Evolutionary conservation across 768 basidiomycete genomes (phyloP), one percentile per base, ranked within the genome.

Genomic region (Pisolithus orientalis): DNA sequence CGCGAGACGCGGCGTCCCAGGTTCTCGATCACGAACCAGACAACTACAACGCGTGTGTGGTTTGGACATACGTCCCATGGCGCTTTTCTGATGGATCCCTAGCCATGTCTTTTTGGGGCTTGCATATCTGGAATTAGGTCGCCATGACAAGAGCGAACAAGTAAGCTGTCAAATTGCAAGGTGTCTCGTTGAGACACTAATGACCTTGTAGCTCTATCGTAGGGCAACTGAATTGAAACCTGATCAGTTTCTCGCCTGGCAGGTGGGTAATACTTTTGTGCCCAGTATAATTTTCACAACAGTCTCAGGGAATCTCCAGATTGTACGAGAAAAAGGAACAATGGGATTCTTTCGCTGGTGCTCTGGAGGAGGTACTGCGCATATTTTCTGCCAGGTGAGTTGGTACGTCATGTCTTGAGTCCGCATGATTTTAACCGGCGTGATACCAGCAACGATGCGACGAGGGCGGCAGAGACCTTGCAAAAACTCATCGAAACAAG

Each of bases 101-200:
- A 97, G 94, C 5, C 80, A 87, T 64, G 87, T 96, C 24, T 96
- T 94, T 64, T 77, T 90, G 27, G 94, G 85, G 3, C 71, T 96
- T 10, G 84, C 96, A 1, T 74, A 79, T 24, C 73, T 91, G 10
- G 90, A 95, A 63, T 72, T 94, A 2, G 81, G 81, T 27, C 78
- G 88, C 50, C 66, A 73, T 21, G 79, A 83, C 38, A 72, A 84
- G 65, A 87, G 93, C 73, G 94, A 97, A 75, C 81, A 87, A 82
- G 94, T 95, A 80, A 74, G 61, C 59, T 40, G 45, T 47, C n/a
- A 50, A 34, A 14, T 34, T 11, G 4, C 11, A 43, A 14, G 29
- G 38, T 44, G 37, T 48, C 38, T 44, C n/a, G 21, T 31, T 17
- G 45, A 44, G 44, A 17, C 51, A 24, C 59, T 65, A 46, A 67